A percentile compares a stretch with the other conserved stretches of the same genome.
Conservation (phyloP, 106 monocot species). For the Phalaenopsis equestris region DNA sequence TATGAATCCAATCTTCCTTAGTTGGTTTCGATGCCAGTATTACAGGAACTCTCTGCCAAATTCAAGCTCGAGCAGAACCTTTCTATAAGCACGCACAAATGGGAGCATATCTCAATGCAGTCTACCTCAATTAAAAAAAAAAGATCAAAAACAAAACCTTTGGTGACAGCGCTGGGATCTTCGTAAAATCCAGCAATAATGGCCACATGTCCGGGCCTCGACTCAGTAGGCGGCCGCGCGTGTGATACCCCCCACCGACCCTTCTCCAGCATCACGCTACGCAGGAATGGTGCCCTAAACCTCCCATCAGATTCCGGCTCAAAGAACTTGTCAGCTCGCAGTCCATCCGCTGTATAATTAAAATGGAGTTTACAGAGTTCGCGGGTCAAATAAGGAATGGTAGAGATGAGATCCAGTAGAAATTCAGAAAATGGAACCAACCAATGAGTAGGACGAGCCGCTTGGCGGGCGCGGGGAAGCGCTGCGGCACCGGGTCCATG, state of each 20-base stretch:
- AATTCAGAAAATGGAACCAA: neutral
- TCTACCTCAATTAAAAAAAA: neutral
- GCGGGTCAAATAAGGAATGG: neutral
- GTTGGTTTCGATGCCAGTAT: neutral
- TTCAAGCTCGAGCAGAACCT: slow-evolving; percentile 1
- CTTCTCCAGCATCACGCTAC: slow-evolving; percentile 57
- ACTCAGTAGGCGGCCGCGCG: slow-evolving; percentile 90
- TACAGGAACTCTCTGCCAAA: neutral
- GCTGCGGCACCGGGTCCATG: slow-evolving; percentile 66
- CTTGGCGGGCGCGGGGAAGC: slow-evolving; percentile 69
- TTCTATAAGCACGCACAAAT: neutral
- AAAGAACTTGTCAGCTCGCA: slow-evolving; percentile 90
- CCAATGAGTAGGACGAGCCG: slow-evolving; percentile 88
- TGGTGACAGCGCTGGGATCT: slow-evolving; percentile 86
- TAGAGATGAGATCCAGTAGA: neutral
- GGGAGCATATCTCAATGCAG: neutral
- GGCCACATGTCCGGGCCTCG: slow-evolving; percentile 78
- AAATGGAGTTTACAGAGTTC: neutral
- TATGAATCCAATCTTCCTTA: no score
- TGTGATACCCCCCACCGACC: slow-evolving; percentile 92
- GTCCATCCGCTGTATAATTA: slow-evolving; percentile 57
- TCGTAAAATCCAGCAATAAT: slow-evolving; percentile 94
- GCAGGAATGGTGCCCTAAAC: slow-evolving; percentile 70
- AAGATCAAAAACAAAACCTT: slow-evolving; percentile 30
- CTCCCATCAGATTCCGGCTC: slow-evolving; percentile 54